Conservation (phyloP, 2,329 filamentous ascomycete genomes). For the Penicillium sp. region DNA sequence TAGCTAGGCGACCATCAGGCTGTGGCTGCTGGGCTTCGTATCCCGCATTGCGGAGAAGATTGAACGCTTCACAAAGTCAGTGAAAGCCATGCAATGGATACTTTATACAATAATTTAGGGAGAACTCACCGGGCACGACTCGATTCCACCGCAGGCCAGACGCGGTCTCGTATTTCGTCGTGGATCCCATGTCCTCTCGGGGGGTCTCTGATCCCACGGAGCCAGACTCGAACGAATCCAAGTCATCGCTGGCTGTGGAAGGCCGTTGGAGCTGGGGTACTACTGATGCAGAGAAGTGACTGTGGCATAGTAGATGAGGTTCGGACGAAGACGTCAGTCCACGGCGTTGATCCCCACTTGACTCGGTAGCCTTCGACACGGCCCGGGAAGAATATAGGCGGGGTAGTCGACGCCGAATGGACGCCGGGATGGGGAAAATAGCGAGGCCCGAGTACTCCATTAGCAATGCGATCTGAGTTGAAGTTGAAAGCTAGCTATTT, state of each 20-base stretch:
- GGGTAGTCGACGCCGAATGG: conserved; percentile 29
- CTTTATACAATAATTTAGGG: background rate
- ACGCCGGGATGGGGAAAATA: conserved; percentile 27
- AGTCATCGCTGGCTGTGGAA: conserved; percentile 23
- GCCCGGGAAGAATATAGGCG: conserved; percentile 22
- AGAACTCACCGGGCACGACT: conserved; percentile 31
- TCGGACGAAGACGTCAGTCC: conserved; percentile 18
- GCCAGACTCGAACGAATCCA: conserved; percentile 16
- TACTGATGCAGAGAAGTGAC: background rate
- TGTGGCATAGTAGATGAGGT: conserved; percentile 13
- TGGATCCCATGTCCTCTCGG: conserved; percentile 8
- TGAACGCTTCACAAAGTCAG: conserved; percentile 30
- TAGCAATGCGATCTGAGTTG: background rate
- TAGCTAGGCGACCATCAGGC: conserved; percentile 32
- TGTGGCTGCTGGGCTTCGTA: conserved; percentile 35
- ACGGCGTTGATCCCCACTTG: conserved; percentile 4
- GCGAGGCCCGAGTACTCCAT: conserved; percentile 24
- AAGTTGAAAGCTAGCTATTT: background rate
- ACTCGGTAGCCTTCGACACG: conserved; percentile 6
- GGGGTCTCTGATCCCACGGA: conserved; percentile 14
- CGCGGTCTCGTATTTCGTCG: conserved; percentile 28
- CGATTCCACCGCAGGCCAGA: conserved; percentile 39
- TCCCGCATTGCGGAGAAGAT: conserved; percentile 36
- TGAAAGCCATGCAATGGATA: background rate
- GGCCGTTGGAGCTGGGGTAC: conserved; percentile 12